Evolutionary conservation across 371 early-diverging fungal species (phyloP).

Genomic region (Entomophthora muscae): DNA sequence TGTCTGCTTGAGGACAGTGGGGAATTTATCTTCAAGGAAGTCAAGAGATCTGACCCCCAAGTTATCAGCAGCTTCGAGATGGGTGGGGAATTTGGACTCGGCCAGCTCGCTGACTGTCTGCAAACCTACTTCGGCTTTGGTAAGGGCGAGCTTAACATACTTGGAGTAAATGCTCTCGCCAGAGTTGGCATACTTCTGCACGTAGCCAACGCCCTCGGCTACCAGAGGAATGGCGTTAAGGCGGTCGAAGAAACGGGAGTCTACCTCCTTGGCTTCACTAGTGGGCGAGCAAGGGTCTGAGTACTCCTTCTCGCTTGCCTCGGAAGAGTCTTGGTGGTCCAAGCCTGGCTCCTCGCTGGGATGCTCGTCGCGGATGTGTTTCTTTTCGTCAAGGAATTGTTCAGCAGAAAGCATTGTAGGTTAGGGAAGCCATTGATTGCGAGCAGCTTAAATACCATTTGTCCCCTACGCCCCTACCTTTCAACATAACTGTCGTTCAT

Average conservation of each 20-base stretch:
- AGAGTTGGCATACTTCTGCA: conserved; percentile 22
- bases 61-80: conserved; percentile 26
- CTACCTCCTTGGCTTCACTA: not conserved
- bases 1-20: conserved; percentile 36
- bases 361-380: not conserved
- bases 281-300: not conserved
- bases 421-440: not conserved
- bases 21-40: conserved; percentile 32
- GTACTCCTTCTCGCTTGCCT: not conserved
- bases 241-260: not conserved
- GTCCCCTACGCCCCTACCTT: not conserved
- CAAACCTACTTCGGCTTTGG: not conserved
- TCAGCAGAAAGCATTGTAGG: not conserved
- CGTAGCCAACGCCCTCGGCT: conserved; percentile 18
- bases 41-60: conserved; percentile 42
- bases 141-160: not conserved
- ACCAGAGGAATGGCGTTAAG: conserved; percentile 4
- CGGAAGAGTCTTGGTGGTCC: not conserved
- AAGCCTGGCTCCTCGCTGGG: not conserved
- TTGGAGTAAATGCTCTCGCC: conserved; percentile 23
- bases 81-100: conserved; percentile 25
- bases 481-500: not conserved
- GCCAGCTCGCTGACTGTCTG: conserved; percentile 15
- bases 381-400: not conserved
- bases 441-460: not conserved